A percentile compares a stretch with the other conserved stretches of the same genome.
phyloP scores from a whole-genome alignment of 371 early-diverging fungal genomes.

The Conidiobolus incongruus region DNA sequence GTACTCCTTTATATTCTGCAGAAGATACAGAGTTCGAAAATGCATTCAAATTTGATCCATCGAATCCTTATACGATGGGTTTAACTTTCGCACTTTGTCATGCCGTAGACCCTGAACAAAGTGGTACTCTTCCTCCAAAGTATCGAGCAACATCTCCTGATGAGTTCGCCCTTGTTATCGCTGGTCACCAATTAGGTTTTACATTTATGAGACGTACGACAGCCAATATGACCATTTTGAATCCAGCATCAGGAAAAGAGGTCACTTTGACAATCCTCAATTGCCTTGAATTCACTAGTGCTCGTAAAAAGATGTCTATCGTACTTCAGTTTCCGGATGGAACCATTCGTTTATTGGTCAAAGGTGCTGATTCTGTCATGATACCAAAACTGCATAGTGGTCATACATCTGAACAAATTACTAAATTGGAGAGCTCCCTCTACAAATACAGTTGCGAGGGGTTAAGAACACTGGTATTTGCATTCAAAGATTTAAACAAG shows the following conservation, averaged over 20 bases:
- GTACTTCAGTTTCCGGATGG: constrained; percentile 50
- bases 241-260: constrained; percentile 41
- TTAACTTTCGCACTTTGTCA: constrained; percentile 77
- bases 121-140: constrained; percentile 23
- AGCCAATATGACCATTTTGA: constrained; percentile 28
- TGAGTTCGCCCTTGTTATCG: constrained; percentile 66
- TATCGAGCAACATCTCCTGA: constrained; percentile 65
- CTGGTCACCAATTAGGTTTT: constrained; percentile 72
- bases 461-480: constrained; percentile 73
- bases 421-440: constrained; percentile 40
- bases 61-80: too few species aligned
- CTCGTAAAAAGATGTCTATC: constrained; percentile 89
- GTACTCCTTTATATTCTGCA: too few species aligned
- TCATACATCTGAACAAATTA: constrained; percentile 26
- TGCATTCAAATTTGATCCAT: too few species aligned
- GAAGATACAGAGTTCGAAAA: too few species aligned
- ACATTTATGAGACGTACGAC: constrained; percentile 35
- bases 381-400: constrained; percentile 32
- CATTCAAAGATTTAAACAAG: constrained; percentile 40
- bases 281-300: constrained; percentile 75
- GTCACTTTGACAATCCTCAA: constrained; percentile 47
- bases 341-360: constrained; percentile 63
- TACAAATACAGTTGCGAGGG: constrained; percentile 45
- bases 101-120: constrained; percentile 44
- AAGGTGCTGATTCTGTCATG: constrained; percentile 95